A percentile compares a stretch with the other conserved stretches of the same genome.
phyloP scores from a whole-genome alignment of 2,329 filamentous ascomycete species.

The Aspergillus alliaceus region DNA sequence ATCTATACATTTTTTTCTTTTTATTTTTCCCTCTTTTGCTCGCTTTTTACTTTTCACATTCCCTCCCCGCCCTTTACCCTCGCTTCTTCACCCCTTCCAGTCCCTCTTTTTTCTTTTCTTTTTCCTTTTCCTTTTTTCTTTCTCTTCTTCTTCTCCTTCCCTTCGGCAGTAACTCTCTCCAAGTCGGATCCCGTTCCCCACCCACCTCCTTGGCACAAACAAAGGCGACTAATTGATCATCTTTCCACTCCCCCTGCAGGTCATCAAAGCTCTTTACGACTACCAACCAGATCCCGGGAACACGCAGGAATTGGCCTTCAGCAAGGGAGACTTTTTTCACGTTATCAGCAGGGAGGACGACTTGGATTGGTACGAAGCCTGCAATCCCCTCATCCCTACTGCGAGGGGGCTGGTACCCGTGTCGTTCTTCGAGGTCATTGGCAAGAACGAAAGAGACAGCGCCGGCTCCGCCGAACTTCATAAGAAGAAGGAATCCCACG shows the following conservation, averaged over 20 bases:
- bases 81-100: background rate
- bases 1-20: slow-evolving; percentile 3
- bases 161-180: too few relatives aligned
- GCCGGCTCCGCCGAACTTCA: slow-evolving; percentile 61
- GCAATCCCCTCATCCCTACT: slow-evolving; percentile 82
- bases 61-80: background rate
- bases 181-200: background rate
- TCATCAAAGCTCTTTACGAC: slow-evolving; percentile 95
- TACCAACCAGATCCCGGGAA: slow-evolving; percentile 71
- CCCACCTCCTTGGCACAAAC: background rate
- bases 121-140: slow-evolving; percentile 1
- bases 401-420: slow-evolving; percentile 91
- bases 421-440: slow-evolving; percentile 86
- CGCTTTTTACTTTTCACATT: background rate
- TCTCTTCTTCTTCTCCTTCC: slow-evolving; percentile 2
- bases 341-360: slow-evolving; percentile 96
- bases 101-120: background rate
- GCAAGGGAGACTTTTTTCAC: slow-evolving; percentile 95
- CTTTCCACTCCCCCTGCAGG: slow-evolving; percentile 54
- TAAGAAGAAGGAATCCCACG: slow-evolving; percentile 68
- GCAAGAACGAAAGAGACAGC: slow-evolving; percentile 89
- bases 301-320: slow-evolving; percentile 81
- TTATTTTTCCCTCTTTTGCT: too few relatives aligned
- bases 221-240: background rate
- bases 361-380: slow-evolving; percentile 95